Evolutionary conservation across 495 filamentous ascomycete genomes (phyloP).

Genomic region (Aspergillus incahuasiensis): DNA sequence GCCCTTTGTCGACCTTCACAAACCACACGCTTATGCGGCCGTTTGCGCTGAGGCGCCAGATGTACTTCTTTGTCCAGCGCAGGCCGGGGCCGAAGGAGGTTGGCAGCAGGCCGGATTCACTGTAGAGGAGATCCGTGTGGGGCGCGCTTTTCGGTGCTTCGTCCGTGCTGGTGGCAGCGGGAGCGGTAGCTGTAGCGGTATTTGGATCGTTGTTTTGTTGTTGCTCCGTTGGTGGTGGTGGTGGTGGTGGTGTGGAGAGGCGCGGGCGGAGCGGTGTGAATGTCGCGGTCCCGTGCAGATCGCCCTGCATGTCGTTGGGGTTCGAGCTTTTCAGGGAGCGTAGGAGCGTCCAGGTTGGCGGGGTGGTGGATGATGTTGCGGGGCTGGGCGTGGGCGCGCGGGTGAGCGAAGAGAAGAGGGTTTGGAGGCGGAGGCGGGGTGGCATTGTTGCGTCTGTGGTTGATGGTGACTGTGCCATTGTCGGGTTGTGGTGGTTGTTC

Average conservation of each 20-base stretch:
- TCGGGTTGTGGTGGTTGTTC: neutral
- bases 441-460: neutral
- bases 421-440: slow-evolving; percentile 4
- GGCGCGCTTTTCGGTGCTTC: no score
- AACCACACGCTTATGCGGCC: slow-evolving; percentile 43
- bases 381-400: neutral
- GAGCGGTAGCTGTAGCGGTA: no score
- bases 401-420: slow-evolving; percentile 31
- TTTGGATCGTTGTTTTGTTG: no score
- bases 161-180: no score
- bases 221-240: no score
- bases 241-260: no score
- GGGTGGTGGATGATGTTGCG: neutral
- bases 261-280: slow-evolving; percentile 29
- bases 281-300: slow-evolving; percentile 36
- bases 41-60: slow-evolving; percentile 35
- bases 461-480: neutral
- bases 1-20: slow-evolving; percentile 27
- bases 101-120: slow-evolving; percentile 43
- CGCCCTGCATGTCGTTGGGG: slow-evolving; percentile 37
- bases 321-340: slow-evolving; percentile 43
- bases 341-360: slow-evolving; percentile 32
- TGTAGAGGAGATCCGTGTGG: slow-evolving; percentile 38
- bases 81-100: slow-evolving; percentile 22
- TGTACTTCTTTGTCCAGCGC: slow-evolving; percentile 45